Conservation (phyloP, 108 stramenopile species). For the Craspedostauros australis region DNA sequence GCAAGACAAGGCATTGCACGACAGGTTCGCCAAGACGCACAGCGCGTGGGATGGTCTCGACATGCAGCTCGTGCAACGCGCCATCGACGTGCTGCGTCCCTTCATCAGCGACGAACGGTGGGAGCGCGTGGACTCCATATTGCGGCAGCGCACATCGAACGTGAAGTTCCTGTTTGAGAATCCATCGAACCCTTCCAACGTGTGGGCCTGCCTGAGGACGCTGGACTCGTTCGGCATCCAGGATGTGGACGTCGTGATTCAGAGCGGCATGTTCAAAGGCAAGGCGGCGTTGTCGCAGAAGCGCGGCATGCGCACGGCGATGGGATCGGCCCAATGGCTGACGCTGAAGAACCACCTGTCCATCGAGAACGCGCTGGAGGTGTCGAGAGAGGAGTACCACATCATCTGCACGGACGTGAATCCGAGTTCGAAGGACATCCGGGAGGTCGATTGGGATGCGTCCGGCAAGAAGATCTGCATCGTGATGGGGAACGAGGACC, state of each 20-base stretch:
- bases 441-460: constrained; percentile 59
- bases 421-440: constrained; percentile 56
- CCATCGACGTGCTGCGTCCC: constrained; percentile 29
- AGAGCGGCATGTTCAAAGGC: constrained; percentile 52
- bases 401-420: constrained; percentile 69
- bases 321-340: constrained; percentile 70
- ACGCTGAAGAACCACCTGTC: constrained; percentile 32
- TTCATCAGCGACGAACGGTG: constrained; percentile 45
- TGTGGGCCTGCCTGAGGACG: constrained; percentile 91
- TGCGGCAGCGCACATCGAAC: constrained; percentile 52
- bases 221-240: constrained; percentile 86
- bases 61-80: constrained; percentile 11
- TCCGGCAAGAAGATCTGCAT: constrained; percentile 60
- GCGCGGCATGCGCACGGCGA: constrained; percentile 71
- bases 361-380: constrained; percentile 20
- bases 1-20: constrained; percentile 12
- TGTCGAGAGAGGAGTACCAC: constrained; percentile 40
- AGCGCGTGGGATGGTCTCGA: constrained; percentile 18
- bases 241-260: constrained; percentile 64
- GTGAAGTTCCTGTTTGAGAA: constrained; percentile 87
- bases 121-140: constrained; percentile 53
- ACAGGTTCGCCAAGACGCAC: constrained; percentile 8
- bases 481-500: constrained; percentile 90
- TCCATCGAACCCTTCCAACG: constrained; percentile 89
- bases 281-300: constrained; percentile 70